These are phyloP conservation scores for Triticum timopheevii DNA, from an alignment of 176 grass and related monocot genomes.

Conservation along the genomic window DNA sequence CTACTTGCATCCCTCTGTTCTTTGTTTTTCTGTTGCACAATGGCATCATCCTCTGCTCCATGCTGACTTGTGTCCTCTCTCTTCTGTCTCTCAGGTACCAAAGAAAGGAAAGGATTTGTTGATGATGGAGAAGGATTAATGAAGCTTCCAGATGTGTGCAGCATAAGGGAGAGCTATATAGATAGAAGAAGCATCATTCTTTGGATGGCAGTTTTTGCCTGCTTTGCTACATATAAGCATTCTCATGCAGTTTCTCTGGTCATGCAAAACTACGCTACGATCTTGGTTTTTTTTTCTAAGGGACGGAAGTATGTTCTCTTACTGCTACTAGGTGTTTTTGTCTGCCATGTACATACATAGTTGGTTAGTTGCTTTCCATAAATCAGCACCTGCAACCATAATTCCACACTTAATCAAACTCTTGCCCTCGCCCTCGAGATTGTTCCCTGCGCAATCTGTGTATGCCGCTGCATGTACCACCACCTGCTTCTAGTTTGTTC, in stretches of 20 bases:
- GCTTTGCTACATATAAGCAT: background rate
- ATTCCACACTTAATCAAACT: no score
- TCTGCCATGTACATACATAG: slow-evolving; percentile 21
- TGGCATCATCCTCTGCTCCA: background rate
- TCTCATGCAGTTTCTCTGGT: slow-evolving; percentile 9
- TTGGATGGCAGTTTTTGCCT: background rate
- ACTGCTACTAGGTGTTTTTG: background rate
- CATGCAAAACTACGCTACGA: background rate
- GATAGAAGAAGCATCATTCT: background rate
- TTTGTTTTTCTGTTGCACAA: background rate
- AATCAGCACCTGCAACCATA: no score
- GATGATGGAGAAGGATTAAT: slow-evolving; percentile 5
- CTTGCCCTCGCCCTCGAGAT: no score
- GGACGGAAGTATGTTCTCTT: background rate
- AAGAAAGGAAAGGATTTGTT: background rate
- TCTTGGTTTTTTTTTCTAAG: background rate
- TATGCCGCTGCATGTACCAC: no score
- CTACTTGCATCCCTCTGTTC: background rate
- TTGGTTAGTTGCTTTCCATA: background rate
- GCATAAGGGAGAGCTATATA: slow-evolving; percentile 20
- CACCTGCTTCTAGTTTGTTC: no score
- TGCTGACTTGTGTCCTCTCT: background rate
- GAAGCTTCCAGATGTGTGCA: slow-evolving; percentile 25
- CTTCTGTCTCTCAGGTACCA: background rate
- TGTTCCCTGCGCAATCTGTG: no score